Conservation (phyloP, 192 early-diverging fungal species). For the Gigaspora rosea region DNA sequence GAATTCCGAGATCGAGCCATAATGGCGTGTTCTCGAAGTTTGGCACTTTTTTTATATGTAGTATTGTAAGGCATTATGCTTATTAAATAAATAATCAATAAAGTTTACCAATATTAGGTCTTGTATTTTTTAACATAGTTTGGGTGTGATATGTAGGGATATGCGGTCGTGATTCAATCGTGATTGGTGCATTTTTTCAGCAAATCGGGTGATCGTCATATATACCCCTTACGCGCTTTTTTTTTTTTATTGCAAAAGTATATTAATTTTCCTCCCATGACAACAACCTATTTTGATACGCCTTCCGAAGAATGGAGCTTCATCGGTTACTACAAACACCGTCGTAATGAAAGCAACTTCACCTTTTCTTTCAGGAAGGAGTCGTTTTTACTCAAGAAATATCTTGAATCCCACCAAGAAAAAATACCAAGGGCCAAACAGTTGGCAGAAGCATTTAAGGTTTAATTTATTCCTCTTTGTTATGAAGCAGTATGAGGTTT, state of each 20-base stretch:
- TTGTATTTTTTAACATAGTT: too few relatives aligned
- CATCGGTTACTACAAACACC: conserved; percentile 18
- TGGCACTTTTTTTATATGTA: too few relatives aligned
- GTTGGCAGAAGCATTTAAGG: conserved; percentile 28
- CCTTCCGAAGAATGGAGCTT: conserved; percentile 34
- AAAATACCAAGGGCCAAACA: conserved; percentile 24
- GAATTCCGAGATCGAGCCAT: conserved; percentile 19
- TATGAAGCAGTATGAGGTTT: conserved; percentile 13
- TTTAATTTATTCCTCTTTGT: conserved; percentile 14
- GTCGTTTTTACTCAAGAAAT: conserved; percentile 29
- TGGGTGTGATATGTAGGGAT: too few relatives aligned
- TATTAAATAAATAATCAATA: too few relatives aligned
- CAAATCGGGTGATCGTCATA: too few relatives aligned
- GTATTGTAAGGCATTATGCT: too few relatives aligned
- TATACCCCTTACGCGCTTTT: too few relatives aligned
- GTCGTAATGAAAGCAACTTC: conserved; percentile 32
- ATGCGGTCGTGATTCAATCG: too few relatives aligned
- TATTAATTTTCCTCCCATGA: too few relatives aligned
- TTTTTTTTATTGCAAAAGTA: too few relatives aligned
- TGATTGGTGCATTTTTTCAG: too few relatives aligned
- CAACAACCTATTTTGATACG: conserved; percentile 30
- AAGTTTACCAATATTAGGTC: too few relatives aligned
- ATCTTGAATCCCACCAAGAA: conserved; percentile 24
- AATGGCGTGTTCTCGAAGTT: conserved; percentile 11
- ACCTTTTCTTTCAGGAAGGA: conserved; percentile 33